Evolutionary conservation across 2,329 filamentous ascomycete genomes (phyloP), one percentile per base, ranked within the genome.

Genomic region (Trichoderma oligosporum): DNA sequence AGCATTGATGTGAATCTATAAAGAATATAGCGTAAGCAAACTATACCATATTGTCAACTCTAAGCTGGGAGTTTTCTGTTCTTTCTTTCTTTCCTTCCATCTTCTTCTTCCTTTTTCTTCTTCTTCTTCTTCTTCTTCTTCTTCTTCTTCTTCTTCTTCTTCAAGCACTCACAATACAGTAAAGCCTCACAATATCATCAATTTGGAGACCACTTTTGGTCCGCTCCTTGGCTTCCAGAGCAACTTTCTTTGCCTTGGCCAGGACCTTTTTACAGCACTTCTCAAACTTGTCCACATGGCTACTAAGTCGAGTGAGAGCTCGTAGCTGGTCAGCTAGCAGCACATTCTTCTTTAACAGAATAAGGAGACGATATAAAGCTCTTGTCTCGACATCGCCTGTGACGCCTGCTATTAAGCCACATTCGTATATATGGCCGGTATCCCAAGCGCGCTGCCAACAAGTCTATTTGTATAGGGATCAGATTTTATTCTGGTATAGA

Each of bases 161-260:
- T n/a, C n/a, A n/a, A n/a, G n/a, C n/a, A 55, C 56, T 58, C 33
- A 55, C 56, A 18, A 58, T 31, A n/a, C 47, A 45, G 11, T 55
- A 58, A 8, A 58, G 11, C n/a, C 35, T 54, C 49, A 47, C 7
- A 22, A 58, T 33, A 4, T 55, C 41, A 3, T n/a, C 25, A 12
- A 36, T 18, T 14, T 25, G 11, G 1, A 58, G 56, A 16, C 55
- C 47, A 16, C 49, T 55, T 20, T 44, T 39, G 6, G 51, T 58
- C 35, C 29, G 25, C 24, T 31, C 20, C 42, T 48, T 58, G 11
- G 55, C 55, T 14, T 57, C 46, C 14, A 9, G 31, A 18, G 39
- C 55, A 25, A 52, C 31, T 11, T 22, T 20, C 31, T 24, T 11
- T 3, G 35, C 25, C 24, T 18, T 36, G 8, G 14, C 42, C 53